Evolutionary conservation across 495 filamentous ascomycete species (phyloP).

Genomic region (Penicillium parvum): DNA sequence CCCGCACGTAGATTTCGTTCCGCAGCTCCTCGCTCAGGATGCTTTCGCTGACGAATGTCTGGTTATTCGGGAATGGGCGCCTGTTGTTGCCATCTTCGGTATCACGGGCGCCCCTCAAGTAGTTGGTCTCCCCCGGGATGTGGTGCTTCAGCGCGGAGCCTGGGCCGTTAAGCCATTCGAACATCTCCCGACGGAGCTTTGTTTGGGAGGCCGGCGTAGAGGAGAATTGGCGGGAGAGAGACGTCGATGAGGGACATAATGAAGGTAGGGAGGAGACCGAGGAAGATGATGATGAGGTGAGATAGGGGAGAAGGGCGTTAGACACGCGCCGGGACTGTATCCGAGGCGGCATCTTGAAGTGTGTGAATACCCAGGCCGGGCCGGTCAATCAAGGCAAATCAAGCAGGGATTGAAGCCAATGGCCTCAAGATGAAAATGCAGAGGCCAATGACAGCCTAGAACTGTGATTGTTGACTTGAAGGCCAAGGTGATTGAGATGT

Average conservation of each 20-base stretch:
- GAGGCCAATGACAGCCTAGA: slow-evolving; percentile 3
- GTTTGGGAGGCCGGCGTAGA: slow-evolving; percentile 41
- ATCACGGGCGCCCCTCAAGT: slow-evolving; percentile 43
- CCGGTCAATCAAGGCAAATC: slow-evolving; percentile 1
- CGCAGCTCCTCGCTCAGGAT: slow-evolving; percentile 75
- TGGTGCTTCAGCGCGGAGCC: slow-evolving; percentile 55
- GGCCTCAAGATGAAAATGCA: neutral
- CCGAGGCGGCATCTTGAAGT: slow-evolving; percentile 40
- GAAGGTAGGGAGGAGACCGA: slow-evolving; percentile 9
- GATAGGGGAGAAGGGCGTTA: slow-evolving; percentile 37
- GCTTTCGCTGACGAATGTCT: slow-evolving; percentile 61
- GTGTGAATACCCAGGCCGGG: slow-evolving; percentile 7
- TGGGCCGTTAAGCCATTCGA: slow-evolving; percentile 59
- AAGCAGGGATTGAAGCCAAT: slow-evolving; percentile 5
- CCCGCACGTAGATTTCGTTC: slow-evolving; percentile 66
- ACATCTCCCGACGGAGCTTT: slow-evolving; percentile 55
- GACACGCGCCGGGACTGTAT: slow-evolving; percentile 38
- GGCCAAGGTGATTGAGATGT: slow-evolving; percentile 9
- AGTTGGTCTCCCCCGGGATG: slow-evolving; percentile 58
- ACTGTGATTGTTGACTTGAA: slow-evolving; percentile 22
- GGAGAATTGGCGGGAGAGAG: slow-evolving; percentile 43
- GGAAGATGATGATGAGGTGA: slow-evolving; percentile 26
- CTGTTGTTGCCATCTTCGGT: slow-evolving; percentile 10
- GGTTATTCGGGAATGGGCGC: slow-evolving; percentile 72
- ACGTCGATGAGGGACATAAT: slow-evolving; percentile 20